phyloP scores from a whole-genome alignment of 805 yeast species.

The Candida piceae region DNA sequence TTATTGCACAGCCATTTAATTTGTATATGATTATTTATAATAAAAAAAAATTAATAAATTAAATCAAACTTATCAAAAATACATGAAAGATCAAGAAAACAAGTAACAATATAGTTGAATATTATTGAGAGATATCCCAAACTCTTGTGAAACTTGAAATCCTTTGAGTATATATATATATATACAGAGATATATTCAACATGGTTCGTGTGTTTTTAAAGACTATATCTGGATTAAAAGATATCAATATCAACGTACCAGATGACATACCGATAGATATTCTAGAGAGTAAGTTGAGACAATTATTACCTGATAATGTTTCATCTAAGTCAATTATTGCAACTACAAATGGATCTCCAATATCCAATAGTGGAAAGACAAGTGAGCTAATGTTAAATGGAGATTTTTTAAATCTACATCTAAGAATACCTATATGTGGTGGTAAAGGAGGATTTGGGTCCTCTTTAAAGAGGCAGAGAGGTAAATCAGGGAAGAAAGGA shows the following conservation, averaged over 20 bases:
- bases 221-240: slow-evolving; percentile 13
- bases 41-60: no score
- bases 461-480: slow-evolving; percentile 36
- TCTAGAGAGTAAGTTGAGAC: slow-evolving; percentile 1
- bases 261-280: not conserved
- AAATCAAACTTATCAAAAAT: no score
- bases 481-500: slow-evolving; percentile 26
- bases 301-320: slow-evolving; percentile 9
- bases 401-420: slow-evolving; percentile 25
- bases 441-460: slow-evolving; percentile 53
- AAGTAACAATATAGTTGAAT: no score
- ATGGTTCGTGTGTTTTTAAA: slow-evolving; percentile 16
- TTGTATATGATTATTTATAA: no score
- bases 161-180: not conserved
- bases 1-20: no score
- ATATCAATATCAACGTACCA: slow-evolving; percentile 3
- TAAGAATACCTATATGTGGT: slow-evolving; percentile 36
- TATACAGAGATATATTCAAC: no score
- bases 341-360: slow-evolving; percentile 8
- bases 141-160: no score
- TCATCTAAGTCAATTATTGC: slow-evolving; percentile 12
- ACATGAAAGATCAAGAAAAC: no score
- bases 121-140: no score
- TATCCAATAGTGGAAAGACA: no score
- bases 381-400: no score